These are phyloP conservation scores for Kuraishia hungarica DNA, from an alignment of 805 yeast genomes.

Conservation along the genomic window DNA sequence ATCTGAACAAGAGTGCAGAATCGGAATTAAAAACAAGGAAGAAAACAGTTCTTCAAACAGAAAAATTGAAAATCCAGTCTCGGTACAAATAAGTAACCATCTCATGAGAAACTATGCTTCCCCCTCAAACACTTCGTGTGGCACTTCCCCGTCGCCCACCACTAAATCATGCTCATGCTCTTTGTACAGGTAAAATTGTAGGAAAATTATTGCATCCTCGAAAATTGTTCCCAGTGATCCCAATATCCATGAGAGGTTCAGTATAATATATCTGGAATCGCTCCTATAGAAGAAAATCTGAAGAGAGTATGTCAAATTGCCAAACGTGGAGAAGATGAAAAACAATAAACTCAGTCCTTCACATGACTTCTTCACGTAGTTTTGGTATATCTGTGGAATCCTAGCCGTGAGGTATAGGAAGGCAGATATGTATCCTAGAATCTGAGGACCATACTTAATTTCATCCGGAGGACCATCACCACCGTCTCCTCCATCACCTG, in stretches of 20 bases:
- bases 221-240: constrained; percentile 73
- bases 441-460: constrained; percentile 48
- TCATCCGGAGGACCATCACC: constrained; percentile 11
- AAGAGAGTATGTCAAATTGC: constrained; percentile 67
- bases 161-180: constrained; percentile 12
- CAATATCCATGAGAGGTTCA: constrained; percentile 68
- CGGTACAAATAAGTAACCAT: not conserved
- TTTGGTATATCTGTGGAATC: constrained; percentile 77
- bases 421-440: constrained; percentile 67
- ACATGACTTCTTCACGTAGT: constrained; percentile 69
- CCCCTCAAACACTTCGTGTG: not conserved
- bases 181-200: constrained; percentile 58
- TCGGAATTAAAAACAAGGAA: too few species aligned
- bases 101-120: not conserved
- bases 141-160: not conserved
- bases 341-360: constrained; percentile 80
- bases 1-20: too few species aligned
- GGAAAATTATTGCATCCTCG: constrained; percentile 58
- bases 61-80: too few species aligned
- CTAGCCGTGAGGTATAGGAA: constrained; percentile 62
- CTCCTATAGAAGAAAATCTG: constrained; percentile 61
- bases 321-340: constrained; percentile 65
- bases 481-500: constrained; percentile 14
- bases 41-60: too few species aligned
- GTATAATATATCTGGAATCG: constrained; percentile 48